phyloP scores from a whole-genome alignment of 2,329 filamentous ascomycete genomes.

The Colletotrichum cordylinicola region DNA sequence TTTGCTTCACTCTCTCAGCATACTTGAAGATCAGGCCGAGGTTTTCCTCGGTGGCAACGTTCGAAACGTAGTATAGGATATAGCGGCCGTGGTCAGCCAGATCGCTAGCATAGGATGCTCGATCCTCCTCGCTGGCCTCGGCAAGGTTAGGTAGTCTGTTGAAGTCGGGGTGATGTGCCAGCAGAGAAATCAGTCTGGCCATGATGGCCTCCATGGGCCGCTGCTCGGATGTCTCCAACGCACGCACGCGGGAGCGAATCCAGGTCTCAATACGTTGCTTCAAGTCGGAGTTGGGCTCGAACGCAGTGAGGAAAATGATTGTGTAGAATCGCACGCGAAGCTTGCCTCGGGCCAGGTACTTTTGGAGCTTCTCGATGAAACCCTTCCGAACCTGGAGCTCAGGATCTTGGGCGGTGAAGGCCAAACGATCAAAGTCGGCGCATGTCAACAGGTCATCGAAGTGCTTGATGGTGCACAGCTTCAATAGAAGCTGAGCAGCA shows the following conservation, averaged over 20 bases:
- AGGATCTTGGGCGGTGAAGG: slow-evolving; percentile 81
- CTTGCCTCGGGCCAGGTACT: slow-evolving; percentile 79
- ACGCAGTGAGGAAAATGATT: slow-evolving; percentile 88
- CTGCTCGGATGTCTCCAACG: slow-evolving; percentile 65
- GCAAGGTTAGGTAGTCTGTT: slow-evolving; percentile 40
- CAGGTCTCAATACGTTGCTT: slow-evolving; percentile 82
- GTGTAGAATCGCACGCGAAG: slow-evolving; percentile 83
- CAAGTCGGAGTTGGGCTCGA: slow-evolving; percentile 80
- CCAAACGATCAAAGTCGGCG: slow-evolving; percentile 79
- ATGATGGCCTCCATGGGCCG: slow-evolving; percentile 81
- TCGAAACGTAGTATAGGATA: slow-evolving; percentile 85
- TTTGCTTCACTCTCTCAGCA: slow-evolving; percentile 90
- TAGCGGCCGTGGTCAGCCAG: slow-evolving; percentile 86
- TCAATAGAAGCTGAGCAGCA: slow-evolving; percentile 81
- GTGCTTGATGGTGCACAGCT: slow-evolving; percentile 78
- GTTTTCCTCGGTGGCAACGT: slow-evolving; percentile 85
- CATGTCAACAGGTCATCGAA: slow-evolving; percentile 79
- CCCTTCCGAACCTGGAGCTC: slow-evolving; percentile 75
- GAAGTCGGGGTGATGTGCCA: slow-evolving; percentile 95
- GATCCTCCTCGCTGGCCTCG: slow-evolving; percentile 35
- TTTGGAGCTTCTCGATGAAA: slow-evolving; percentile 88
- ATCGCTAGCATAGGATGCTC: slow-evolving; percentile 54
- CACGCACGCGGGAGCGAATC: slow-evolving; percentile 80
- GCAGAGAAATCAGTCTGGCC: slow-evolving; percentile 81
- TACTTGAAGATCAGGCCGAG: slow-evolving; percentile 89